Base-by-base conservation (phyloP, 169 alveolate genomes). In the Perkinsus olseni region DNA sequence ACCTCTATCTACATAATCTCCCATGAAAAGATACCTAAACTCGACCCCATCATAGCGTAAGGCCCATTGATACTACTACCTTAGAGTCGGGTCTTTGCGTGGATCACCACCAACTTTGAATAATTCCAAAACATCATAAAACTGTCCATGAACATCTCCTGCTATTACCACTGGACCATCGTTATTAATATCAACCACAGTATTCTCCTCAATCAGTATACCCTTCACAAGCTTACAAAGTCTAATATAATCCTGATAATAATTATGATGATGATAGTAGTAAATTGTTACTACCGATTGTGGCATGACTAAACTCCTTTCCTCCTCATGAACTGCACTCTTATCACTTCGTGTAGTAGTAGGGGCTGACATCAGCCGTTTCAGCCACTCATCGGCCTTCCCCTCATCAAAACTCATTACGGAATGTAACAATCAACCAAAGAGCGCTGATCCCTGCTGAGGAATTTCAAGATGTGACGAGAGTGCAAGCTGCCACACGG, bases 1-100 rank as follows among this genome's bases (percentile, higher is more conserved):
- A 91, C 99, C 99, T 95, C 99, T 95, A 96, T 99, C 99, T 8
- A 99, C 99, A 94, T 97, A 99, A 96, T 99, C 99, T 39, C 99
- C 99, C 95, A 98, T 94, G 94, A 98, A 99, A 92, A 98, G 94
- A 94, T 99, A 99, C 93, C 98, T 98, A 39, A 99, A 97, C 93
- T n/a, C n/a, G n/a, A n/a, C n/a, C n/a, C n/a, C n/a, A n/a, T n/a
- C n/a, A n/a, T n/a, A n/a, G n/a, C n/a, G n/a, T n/a, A n/a, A n/a
- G n/a, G n/a, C n/a, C n/a, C 17, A 62, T 13, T 62, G 17, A 8
- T 62, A 62, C 1, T 62, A 62, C 82, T 62, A 62, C 82, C 82
- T 62, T 24, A 62, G 17, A 21, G 82, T 62, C 0, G 82, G 28
- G 17, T 62, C 82, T 62, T 24, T 62, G n/a, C 99, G 99, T 36